Base-by-base conservation (phyloP, 768 basidiomycete species). In the Trametopsis cervina region DNA sequence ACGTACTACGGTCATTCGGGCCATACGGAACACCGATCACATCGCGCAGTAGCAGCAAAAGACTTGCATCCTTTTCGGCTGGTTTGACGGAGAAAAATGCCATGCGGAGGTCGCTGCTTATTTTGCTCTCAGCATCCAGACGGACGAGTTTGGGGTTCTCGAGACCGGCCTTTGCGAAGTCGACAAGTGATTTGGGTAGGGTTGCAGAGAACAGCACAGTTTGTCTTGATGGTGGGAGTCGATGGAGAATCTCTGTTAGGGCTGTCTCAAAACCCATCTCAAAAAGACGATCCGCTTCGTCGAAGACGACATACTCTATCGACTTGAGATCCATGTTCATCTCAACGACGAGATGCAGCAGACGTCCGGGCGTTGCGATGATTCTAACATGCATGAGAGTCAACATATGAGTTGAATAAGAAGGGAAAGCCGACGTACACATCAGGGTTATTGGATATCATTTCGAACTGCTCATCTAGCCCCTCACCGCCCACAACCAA, bases 251-350 rank as follows among this genome's bases (percentile, higher is more conserved):
- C 66, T 97, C 95, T 45, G 83, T 85, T 27, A 99, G 76, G 42
- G 94, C 87, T 2, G 84, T 81, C 57, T 90, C 88, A 65, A 99
- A 99, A 23, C 96, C 96, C 83, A 98, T 89, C 63, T 99, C 96
- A 65, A 99, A 99, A 10, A 99, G 79, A 26, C 96, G 85, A 65
- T 99, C 96, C 0, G 96, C 96, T 67, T 99, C 96, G 61, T 99
- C 96, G 58, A 97, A 97, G 20, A 98, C 89, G 52, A 93, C 81
- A 51, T 89, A 91, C 66, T 94, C 83, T 4, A 94, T 73, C 0
- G 87, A 83, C 43, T 85, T 81, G 22, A 99, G 72, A 61, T 95
- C 91, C 42, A 96, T 70, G 53, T 87, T 88, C 95, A 98, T 98
- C 69, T 99, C 96, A 42, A 98, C 89, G 44, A 89, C 76, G 20